These are phyloP conservation scores for Colletotrichum sp. DNA, from an alignment of 2,329 filamentous ascomycete species.

Conservation along the genomic window DNA sequence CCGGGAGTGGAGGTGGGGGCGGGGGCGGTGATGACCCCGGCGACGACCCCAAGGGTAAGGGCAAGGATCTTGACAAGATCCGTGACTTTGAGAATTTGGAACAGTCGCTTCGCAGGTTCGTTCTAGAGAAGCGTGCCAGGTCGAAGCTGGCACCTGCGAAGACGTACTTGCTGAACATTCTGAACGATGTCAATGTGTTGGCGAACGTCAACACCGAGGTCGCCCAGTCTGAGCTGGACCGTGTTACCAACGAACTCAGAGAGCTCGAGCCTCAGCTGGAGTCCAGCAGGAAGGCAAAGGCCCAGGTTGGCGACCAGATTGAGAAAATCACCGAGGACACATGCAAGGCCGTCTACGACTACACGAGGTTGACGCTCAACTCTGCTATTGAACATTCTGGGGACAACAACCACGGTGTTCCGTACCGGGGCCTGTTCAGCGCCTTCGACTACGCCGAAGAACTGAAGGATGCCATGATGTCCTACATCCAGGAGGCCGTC, in stretches of 20 bases:
- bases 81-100: conserved; percentile 91
- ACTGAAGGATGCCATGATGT: conserved; percentile 88
- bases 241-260: conserved; percentile 79
- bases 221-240: conserved; percentile 81
- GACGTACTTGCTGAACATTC: conserved; percentile 92
- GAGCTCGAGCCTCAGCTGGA: conserved; percentile 87
- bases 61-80: conserved; percentile 86
- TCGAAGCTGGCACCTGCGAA: conserved; percentile 96
- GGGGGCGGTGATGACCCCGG: conserved; percentile 59
- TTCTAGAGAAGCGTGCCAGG: conserved; percentile 91
- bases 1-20: conserved; percentile 61
- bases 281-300: conserved; percentile 78
- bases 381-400: conserved; percentile 79
- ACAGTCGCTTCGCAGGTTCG: conserved; percentile 86
- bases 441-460: conserved; percentile 95
- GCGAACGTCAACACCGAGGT: conserved; percentile 89
- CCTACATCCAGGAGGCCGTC: conserved; percentile 83
- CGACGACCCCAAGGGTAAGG: conserved; percentile 74
- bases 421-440: conserved; percentile 84
- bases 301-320: conserved; percentile 81
- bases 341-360: conserved; percentile 83
- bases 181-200: conserved; percentile 84
- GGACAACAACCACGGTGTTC: conserved; percentile 78
- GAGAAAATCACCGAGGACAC: conserved; percentile 84
- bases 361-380: conserved; percentile 78